Evolutionary conservation across 2,329 filamentous ascomycete species (phyloP).

Genomic region (Teratosphaeria epicoccoides): DNA sequence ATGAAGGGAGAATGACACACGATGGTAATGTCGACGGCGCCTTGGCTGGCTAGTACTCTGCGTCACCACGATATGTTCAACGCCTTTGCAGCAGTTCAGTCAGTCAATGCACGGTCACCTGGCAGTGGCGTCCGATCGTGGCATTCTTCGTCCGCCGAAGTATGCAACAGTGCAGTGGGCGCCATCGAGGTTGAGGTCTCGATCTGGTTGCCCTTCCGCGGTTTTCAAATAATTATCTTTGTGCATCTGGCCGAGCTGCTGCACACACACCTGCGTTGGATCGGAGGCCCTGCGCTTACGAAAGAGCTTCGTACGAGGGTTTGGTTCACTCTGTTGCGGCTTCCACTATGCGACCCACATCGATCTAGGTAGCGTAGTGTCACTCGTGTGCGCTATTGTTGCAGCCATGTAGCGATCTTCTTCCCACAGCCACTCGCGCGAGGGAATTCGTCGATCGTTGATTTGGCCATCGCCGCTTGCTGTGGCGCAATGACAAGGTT

Average conservation of each 20-base stretch:
- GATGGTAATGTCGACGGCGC: neutral
- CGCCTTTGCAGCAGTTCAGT: no score
- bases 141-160: no score
- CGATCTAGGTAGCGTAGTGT: neutral
- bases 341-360: neutral
- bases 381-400: neutral
- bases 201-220: no score
- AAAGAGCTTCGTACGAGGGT: neutral
- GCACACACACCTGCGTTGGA: neutral
- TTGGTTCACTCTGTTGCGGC: neutral
- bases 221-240: neutral
- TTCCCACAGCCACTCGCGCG: neutral
- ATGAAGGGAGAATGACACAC: neutral
- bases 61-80: no score
- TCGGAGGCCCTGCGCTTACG: neutral
- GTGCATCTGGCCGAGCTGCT: neutral
- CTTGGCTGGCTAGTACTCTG: neutral
- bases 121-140: no score
- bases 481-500: neutral
- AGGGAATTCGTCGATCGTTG: neutral
- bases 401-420: neutral
- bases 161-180: no score
- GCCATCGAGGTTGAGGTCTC: no score
- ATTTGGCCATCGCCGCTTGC: neutral
- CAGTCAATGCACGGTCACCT: no score